These are phyloP conservation scores for Ceratobasidium sp. DNA, from an alignment of 1,284 basidiomycete genomes.

Conservation along the genomic window DNA sequence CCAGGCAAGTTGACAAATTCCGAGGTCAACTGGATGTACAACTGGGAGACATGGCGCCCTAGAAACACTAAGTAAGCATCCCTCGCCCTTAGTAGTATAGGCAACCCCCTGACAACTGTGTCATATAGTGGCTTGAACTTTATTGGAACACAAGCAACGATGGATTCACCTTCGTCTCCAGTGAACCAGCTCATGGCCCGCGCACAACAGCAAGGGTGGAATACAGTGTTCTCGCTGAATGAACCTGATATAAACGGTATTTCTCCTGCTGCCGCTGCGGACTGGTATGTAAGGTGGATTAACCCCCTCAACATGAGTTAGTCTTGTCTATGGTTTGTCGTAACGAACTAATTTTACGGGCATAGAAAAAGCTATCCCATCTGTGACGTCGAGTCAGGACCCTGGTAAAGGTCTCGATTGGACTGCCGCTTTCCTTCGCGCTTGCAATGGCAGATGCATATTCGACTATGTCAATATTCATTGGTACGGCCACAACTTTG, in stretches of 20 bases:
- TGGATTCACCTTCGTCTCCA: constrained; percentile 22
- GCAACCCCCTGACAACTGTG: too few relatives aligned
- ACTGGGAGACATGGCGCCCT: constrained; percentile 36
- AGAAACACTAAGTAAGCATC: constrained; percentile 6
- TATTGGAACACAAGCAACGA: constrained; percentile 15
- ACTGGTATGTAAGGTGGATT: not conserved
- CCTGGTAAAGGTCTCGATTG: constrained; percentile 20
- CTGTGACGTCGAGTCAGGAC: constrained; percentile 21
- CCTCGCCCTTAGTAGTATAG: too few relatives aligned
- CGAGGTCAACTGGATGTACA: constrained; percentile 11
- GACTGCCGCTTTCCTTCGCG: constrained; percentile 11
- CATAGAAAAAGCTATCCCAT: constrained; percentile 32
- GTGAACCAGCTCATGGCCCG: constrained; percentile 26
- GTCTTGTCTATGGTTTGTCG: not conserved
- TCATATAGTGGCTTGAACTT: constrained; percentile 10
- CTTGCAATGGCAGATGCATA: constrained; percentile 19
- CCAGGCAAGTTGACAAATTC: not conserved
- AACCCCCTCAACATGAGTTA: constrained; percentile 32
- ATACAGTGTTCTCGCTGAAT: constrained; percentile 30
- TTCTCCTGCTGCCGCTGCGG: not conserved
- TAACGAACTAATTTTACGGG: not conserved
- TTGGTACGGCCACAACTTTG: constrained; percentile 30
- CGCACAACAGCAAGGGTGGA: constrained; percentile 17
- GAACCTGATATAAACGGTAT: constrained; percentile 31
- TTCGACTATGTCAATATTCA: constrained; percentile 35